Base-by-base conservation (phyloP, 306 rosid species). In the Quercus dentata region DNA sequence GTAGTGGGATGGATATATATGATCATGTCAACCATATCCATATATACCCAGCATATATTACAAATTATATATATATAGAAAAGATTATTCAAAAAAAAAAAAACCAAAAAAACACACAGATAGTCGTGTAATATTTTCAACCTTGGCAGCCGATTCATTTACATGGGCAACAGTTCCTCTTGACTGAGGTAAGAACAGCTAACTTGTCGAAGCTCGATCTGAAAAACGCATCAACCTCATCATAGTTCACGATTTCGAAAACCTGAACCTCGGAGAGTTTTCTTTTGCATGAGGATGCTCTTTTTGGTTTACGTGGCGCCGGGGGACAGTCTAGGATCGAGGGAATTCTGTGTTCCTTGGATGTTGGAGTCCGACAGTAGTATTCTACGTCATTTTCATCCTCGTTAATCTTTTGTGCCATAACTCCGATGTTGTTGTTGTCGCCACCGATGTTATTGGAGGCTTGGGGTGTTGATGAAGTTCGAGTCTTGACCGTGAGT, bases 221-320 rank as follows among this genome's bases (percentile, higher is more conserved):
- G 80, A 89, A 86, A 76, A 84, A 86, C 5, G 64, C 77, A 12
- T 89, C 92, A 20, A 89, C 82, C 68, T 86, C 92, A 6, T 86
- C 89, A 0, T 77, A 71, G 35, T 78, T 80, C 59, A 49, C 56
- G 80, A 74, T 82, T 79, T 86, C 90, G 21, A 82, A 85, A 83
- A 89, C 85, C 30, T 86, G 77, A 4, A 84, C 75, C 84, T 83
- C 89, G 23, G 83, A 56, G 44, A 85, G 30, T 55, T 85, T 86
- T 52, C 92, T 73, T 78, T 87, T 86, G 81, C 90, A 86, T 8
- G 84, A 64, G 3, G 82, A 35, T 4, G 31, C 83, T 3, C 79
- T 71, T 44, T 71, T 80, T 8, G 87, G 86, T 78, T 89, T 89
- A 51, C 86, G 70, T 3, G 92, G 92, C 4, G 92, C 90, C 8